Conservation (phyloP, 2,329 filamentous ascomycete genomes). For the Elsinoe perseae region DNA sequence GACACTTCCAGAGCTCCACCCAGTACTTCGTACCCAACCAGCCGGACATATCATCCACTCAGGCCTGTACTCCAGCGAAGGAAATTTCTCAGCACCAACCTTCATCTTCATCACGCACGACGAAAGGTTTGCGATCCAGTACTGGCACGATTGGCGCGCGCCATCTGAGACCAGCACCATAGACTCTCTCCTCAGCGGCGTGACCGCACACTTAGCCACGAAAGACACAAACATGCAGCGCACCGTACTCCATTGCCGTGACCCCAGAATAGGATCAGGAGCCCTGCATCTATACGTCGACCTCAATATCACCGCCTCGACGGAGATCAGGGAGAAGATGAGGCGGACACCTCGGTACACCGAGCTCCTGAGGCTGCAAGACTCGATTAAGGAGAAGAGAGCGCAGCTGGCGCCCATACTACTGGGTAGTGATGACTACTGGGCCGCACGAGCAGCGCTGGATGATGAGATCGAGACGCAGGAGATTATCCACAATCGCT, state of each 20-base stretch:
- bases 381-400: not conserved
- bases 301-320: not conserved
- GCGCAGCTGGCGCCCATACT: not conserved
- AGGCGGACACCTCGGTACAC: not conserved
- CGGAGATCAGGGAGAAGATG: not conserved
- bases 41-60: not conserved
- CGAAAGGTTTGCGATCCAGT: not conserved
- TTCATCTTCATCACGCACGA: constrained; percentile 3
- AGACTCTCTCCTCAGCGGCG: not conserved
- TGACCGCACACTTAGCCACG: not conserved
- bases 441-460: not conserved
- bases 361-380: not conserved
- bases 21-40: not conserved
- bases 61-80: not conserved
- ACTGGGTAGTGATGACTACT: not conserved
- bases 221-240: not conserved
- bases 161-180: not conserved
- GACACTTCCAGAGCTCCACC: not conserved
- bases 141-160: constrained; percentile 5
- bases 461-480: not conserved
- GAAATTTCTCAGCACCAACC: not conserved
- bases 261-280: not conserved
- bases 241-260: not conserved
- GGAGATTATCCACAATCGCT: not conserved
- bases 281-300: not conserved